Percentiles rank a stretch among this genome's conserved stretches.
These are phyloP conservation scores for Neurospora sp. DNA, from an alignment of 495 filamentous ascomycete species.

Conservation along the genomic window DNA sequence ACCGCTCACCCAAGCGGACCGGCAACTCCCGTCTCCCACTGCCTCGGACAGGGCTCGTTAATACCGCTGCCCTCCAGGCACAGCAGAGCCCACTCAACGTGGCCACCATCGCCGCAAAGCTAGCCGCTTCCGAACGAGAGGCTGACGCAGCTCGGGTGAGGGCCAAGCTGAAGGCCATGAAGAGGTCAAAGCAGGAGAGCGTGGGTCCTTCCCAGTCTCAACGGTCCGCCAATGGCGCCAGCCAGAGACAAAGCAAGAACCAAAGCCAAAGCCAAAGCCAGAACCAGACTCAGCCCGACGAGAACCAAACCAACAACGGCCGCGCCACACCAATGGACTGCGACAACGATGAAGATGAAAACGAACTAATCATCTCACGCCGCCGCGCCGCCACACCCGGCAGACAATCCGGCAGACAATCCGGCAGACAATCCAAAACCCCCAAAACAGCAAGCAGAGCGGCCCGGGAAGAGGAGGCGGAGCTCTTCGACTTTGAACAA, in stretches of 20 bases:
- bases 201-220: conserved; percentile 2
- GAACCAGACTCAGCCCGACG: background rate
- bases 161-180: conserved; percentile 42
- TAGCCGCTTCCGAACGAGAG: conserved; percentile 45
- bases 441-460: background rate
- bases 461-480: background rate
- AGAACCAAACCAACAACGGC: background rate
- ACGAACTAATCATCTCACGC: conserved; percentile 2
- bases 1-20: conserved; percentile 12
- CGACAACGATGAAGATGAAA: conserved; percentile 3
- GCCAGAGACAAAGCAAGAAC: conserved; percentile 1
- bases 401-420: background rate
- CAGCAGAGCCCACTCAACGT: conserved; percentile 42
- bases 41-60: conserved; percentile 17
- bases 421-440: background rate
- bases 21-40: conserved; percentile 33
- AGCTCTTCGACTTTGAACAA: background rate
- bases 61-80: conserved; percentile 14
- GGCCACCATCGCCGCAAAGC: conserved; percentile 44
- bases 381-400: background rate
- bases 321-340: background rate
- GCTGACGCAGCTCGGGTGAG: conserved; percentile 45
- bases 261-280: background rate
- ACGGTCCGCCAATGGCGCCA: background rate
- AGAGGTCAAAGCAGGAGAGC: conserved; percentile 14